These are phyloP conservation scores for Kazachstania taianensis DNA, from an alignment of 805 yeast species.

Conservation along the genomic window DNA sequence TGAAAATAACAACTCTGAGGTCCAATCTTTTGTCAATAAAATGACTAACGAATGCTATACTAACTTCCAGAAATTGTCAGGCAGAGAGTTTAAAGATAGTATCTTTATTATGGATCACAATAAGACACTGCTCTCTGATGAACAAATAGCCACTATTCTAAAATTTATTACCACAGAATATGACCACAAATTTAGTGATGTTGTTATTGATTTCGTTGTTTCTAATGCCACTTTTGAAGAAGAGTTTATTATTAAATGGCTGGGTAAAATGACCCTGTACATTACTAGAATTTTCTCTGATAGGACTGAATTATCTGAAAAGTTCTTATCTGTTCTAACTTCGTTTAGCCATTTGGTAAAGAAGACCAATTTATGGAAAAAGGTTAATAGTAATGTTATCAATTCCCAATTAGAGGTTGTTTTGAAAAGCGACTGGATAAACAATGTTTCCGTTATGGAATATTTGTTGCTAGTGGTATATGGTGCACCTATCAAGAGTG, in stretches of 20 bases:
- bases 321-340: conserved; percentile 28
- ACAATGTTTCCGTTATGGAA: conserved; percentile 33
- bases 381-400: conserved; percentile 37
- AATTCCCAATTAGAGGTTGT: conserved; percentile 60
- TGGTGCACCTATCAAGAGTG: conserved; percentile 28
- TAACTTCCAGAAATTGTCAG: conserved; percentile 1
- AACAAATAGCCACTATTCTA: conserved; percentile 20
- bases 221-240: conserved; percentile 11
- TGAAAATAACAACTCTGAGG: conserved; percentile 6
- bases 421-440: conserved; percentile 40
- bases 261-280: conserved; percentile 46
- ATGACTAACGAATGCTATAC: conserved; percentile 9
- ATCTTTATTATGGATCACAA: too few relatives aligned
- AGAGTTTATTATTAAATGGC: conserved; percentile 35
- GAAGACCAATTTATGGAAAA: conserved; percentile 29
- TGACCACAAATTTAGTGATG: conserved; percentile 25
- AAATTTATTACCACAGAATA: conserved; percentile 21
- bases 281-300: conserved; percentile 59
- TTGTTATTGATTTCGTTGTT: conserved; percentile 20
- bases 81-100: conserved; percentile 6
- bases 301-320: conserved; percentile 17
- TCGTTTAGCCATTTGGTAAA: conserved; percentile 28
- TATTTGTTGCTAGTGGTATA: conserved; percentile 35
- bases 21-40: conserved; percentile 11
- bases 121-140: conserved; percentile 7